These are phyloP conservation scores for Calonectria naviculata DNA, from an alignment of 2,329 filamentous ascomycete species.

Conservation along the genomic window DNA sequence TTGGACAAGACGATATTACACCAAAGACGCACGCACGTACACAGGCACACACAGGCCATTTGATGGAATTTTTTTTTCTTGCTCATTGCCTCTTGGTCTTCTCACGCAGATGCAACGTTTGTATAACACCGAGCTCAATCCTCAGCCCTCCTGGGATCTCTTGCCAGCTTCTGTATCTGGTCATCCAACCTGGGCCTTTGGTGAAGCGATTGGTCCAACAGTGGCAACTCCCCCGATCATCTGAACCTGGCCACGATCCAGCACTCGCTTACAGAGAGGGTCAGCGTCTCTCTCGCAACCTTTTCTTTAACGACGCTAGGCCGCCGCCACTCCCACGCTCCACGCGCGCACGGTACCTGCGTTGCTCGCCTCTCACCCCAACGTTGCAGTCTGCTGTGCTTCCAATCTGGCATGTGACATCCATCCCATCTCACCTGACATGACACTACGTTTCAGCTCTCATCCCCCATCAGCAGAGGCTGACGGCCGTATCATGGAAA, in stretches of 20 bases:
- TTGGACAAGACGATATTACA: background rate
- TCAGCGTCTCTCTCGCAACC: slow-evolving; percentile 13
- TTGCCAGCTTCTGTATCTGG: slow-evolving; percentile 21
- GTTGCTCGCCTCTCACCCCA: background rate
- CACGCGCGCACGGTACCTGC: background rate
- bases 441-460: slow-evolving; percentile 22
- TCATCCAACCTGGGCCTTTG: slow-evolving; percentile 16
- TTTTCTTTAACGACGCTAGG: background rate
- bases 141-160: slow-evolving; percentile 24
- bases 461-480: slow-evolving; percentile 13
- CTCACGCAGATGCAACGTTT: background rate
- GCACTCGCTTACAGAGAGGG: slow-evolving; percentile 8
- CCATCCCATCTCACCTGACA: slow-evolving; percentile 14
- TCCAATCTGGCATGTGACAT: slow-evolving; percentile 22
- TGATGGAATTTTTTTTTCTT: background rate
- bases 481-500: slow-evolving; percentile 12
- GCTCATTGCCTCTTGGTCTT: background rate
- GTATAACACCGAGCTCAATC: slow-evolving; percentile 24
- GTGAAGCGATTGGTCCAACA: slow-evolving; percentile 11
- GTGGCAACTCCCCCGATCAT: slow-evolving; percentile 9
- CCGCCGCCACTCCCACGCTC: background rate
- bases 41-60: background rate
- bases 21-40: background rate
- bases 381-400: slow-evolving; percentile 21
- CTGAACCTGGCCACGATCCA: slow-evolving; percentile 8